A percentile compares a stretch with the other conserved stretches of the same genome.
Conservation (phyloP, 106 monocot genomes). For the Narthecium ossifragum region DNA sequence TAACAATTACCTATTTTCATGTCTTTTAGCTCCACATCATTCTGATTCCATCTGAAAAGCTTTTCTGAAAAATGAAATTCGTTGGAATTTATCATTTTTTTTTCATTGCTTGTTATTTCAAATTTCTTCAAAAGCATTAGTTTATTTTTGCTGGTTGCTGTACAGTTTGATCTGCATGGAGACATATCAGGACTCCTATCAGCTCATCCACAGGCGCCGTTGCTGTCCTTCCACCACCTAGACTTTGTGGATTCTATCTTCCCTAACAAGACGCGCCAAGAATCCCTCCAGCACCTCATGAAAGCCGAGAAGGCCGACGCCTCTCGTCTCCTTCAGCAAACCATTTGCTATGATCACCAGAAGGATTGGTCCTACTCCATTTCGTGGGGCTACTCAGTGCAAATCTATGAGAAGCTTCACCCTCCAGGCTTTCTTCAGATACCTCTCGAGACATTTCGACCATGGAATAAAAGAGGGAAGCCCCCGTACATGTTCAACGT, state of each 20-base stretch:
- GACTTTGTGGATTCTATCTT: constrained; percentile 14
- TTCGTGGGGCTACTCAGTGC: constrained; percentile 18
- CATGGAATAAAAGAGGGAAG: constrained; percentile 3
- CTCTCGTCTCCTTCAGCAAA: constrained; percentile 16
- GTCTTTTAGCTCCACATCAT: too few relatives aligned
- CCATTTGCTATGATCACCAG: constrained; percentile 7
- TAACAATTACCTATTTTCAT: too few relatives aligned
- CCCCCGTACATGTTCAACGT: constrained; percentile 19
- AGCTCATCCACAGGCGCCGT: constrained; percentile 17
- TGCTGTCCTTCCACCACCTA: constrained; percentile 19
- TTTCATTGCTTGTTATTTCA: too few relatives aligned
- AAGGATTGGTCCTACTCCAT: constrained; percentile 10
- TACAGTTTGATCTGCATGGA: constrained; percentile 18
- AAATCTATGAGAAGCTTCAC: constrained; percentile 8
- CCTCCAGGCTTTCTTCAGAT: constrained; percentile 3
- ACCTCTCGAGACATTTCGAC: constrained; percentile 9
- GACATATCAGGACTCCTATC: constrained; percentile 18
- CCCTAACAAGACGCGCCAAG: not conserved
- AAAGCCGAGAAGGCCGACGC: not conserved
- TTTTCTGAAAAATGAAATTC: too few relatives aligned
- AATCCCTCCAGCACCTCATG: not conserved
- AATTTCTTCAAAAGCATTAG: too few relatives aligned
- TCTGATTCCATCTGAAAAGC: too few relatives aligned
- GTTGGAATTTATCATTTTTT: too few relatives aligned
- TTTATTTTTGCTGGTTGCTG: too few relatives aligned